A percentile compares a stretch with the other conserved stretches of the same genome.
Conservation (phyloP, 2,329 filamentous ascomycete species). For the Aspergillus neoniger region DNA sequence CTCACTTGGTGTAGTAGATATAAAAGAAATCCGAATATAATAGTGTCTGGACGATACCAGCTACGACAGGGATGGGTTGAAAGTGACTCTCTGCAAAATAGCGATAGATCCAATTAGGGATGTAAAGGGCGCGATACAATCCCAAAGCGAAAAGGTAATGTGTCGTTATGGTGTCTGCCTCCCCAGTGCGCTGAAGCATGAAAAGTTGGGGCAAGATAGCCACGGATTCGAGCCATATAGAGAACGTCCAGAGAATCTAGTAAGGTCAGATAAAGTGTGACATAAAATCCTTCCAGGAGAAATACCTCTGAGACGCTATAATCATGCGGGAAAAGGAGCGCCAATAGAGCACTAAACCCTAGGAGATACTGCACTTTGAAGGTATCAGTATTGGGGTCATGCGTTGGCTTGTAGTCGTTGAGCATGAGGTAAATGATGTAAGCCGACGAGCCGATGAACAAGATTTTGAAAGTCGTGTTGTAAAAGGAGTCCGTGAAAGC, state of each 20-base stretch:
- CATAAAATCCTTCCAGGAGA: conserved; percentile 1
- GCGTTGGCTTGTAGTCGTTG: conserved; percentile 94
- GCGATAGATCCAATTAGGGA: conserved; percentile 97
- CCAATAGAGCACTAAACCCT: conserved; percentile 75
- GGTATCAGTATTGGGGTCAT: conserved; percentile 94
- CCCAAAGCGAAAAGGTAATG: conserved; percentile 96
- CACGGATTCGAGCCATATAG: conserved; percentile 95
- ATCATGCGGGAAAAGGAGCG: conserved; percentile 78
- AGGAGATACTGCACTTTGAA: conserved; percentile 96
- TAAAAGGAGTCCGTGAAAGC: conserved; percentile 78
- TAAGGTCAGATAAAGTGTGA: conserved; percentile 18
- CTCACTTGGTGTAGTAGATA: conserved; percentile 95
- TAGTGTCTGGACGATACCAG: conserved; percentile 88
- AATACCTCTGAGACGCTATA: conserved; percentile 71
- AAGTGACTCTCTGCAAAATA: conserved; percentile 79
- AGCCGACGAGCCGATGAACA: conserved; percentile 85
- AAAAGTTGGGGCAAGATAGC: conserved; percentile 97
- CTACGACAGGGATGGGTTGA: conserved; percentile 84
- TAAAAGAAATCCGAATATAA: conserved; percentile 99
- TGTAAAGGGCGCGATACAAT: conserved; percentile 89
- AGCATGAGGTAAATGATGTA: conserved; percentile 99
- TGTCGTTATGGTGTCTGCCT: conserved; percentile 98
- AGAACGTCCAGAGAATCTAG: conserved; percentile 94
- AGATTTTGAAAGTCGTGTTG: conserved; percentile 92
- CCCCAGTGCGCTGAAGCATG: conserved; percentile 95